Percentiles rank a stretch among this genome's conserved stretches.
These are phyloP conservation scores for Fonsecaea erecta DNA, from an alignment of 2,329 filamentous ascomycete species.

Conservation along the genomic window DNA sequence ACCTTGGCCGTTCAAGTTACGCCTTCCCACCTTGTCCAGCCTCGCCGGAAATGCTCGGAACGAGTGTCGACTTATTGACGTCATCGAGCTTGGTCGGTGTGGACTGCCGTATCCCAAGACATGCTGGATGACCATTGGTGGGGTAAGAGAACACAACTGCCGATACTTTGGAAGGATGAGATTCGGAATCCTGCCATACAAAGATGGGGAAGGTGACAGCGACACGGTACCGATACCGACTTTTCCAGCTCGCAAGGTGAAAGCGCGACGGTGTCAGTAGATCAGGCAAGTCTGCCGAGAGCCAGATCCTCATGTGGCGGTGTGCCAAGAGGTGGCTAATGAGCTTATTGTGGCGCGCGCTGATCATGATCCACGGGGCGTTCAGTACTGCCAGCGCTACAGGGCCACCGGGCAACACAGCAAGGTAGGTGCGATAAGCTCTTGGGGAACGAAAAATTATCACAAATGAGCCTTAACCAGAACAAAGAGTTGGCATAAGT, in stretches of 20 bases:
- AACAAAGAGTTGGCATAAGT: not conserved
- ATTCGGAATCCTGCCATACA: not conserved
- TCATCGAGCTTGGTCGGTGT: constrained; percentile 6
- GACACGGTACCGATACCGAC: too few relatives aligned
- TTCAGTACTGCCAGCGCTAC: not conserved
- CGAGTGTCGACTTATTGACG: not conserved
- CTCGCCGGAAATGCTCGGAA: constrained; percentile 15
- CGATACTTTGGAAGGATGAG: not conserved
- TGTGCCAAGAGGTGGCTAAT: not conserved
- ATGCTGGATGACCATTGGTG: not conserved
- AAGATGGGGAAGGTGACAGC: not conserved
- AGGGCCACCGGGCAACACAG: not conserved
- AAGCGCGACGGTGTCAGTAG: not conserved
- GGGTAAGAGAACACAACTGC: not conserved
- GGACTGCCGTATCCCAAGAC: not conserved
- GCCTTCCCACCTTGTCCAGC: constrained; percentile 9
- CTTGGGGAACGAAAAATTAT: not conserved
- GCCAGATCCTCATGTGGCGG: not conserved
- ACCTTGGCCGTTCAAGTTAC: constrained; percentile 8
- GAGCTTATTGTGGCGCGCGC: not conserved
- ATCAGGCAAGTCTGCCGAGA: not conserved
- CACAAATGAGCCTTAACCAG: not conserved
- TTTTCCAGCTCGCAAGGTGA: too few relatives aligned
- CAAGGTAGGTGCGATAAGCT: not conserved
- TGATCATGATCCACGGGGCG: not conserved